phyloP scores from a whole-genome alignment of 805 yeast genomes.

The Trichomonascus vanleenenianus region DNA sequence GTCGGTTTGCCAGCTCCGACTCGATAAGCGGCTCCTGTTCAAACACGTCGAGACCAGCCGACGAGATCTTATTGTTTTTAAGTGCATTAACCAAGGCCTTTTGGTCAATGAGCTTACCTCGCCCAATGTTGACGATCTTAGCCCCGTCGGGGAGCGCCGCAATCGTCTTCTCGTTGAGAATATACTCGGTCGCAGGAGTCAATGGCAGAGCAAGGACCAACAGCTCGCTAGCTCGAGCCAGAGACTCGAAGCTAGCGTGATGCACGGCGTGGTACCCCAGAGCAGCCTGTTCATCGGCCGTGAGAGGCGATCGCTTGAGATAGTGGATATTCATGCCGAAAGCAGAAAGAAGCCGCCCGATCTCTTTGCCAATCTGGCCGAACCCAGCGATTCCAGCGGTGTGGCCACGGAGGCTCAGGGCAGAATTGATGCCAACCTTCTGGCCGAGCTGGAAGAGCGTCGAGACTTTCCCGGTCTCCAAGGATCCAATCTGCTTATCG shows the following conservation, averaged over 20 bases:
- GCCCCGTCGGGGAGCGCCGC: constrained; percentile 44
- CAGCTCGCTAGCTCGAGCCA: constrained; percentile 41
- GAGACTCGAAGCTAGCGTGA: constrained; percentile 37
- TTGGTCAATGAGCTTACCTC: constrained; percentile 65
- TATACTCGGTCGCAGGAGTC: constrained; percentile 46
- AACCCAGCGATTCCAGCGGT: constrained; percentile 62
- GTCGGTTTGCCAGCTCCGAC: constrained; percentile 42
- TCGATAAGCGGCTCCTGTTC: constrained; percentile 54
- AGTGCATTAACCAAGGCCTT: constrained; percentile 56
- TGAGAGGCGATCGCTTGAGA: constrained; percentile 44
- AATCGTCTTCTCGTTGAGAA: constrained; percentile 45
- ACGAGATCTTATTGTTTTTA: constrained; percentile 48
- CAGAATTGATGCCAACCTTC: constrained; percentile 37
- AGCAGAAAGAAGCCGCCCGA: constrained; percentile 47
- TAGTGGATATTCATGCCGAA: constrained; percentile 62
- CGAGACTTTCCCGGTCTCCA: constrained; percentile 1
- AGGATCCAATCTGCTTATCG: constrained; percentile 6
- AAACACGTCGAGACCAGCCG: constrained; percentile 70
- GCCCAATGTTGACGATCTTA: constrained; percentile 64
- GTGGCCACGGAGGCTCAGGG: constrained; percentile 50
- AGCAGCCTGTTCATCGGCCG: constrained; percentile 29
- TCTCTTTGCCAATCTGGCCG: constrained; percentile 64
- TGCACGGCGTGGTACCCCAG: constrained; percentile 42
- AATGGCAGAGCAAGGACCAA: constrained; percentile 64
- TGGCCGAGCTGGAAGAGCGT: constrained; percentile 36